A percentile compares a stretch with the other conserved stretches of the same genome.
phyloP scores from a whole-genome alignment of 2,329 filamentous ascomycete species.

The Talaromyces sp. region DNA sequence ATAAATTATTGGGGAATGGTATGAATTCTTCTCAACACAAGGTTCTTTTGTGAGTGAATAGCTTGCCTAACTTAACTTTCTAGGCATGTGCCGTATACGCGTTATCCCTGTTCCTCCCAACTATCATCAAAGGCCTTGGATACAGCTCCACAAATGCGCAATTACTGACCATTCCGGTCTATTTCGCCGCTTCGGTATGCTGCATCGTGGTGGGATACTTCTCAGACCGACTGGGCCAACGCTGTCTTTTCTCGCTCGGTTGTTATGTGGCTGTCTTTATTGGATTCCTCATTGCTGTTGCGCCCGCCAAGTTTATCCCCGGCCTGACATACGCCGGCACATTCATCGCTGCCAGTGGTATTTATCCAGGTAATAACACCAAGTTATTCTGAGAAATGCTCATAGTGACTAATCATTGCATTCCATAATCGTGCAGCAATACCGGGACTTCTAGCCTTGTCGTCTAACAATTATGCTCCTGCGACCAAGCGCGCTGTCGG shows the following conservation, averaged over 20 bases:
- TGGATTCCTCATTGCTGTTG: slow-evolving; percentile 11
- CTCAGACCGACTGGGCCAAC: slow-evolving; percentile 4
- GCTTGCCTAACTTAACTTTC: too few species aligned
- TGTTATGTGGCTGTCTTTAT: slow-evolving; percentile 5
- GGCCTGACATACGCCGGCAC: slow-evolving; percentile 11
- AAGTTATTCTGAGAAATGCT: not conserved
- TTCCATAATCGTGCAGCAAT: slow-evolving; percentile 1
- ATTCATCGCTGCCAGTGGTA: slow-evolving; percentile 11
- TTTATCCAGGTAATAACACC: slow-evolving; percentile 6
- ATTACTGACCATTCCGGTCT: slow-evolving; percentile 30
- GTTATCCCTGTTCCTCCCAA: slow-evolving; percentile 22
- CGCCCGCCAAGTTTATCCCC: slow-evolving; percentile 5
- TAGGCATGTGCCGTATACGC: slow-evolving; percentile 19
- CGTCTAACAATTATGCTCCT: slow-evolving; percentile 10
- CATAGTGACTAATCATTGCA: not conserved
- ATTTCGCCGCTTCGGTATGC: slow-evolving; percentile 24
- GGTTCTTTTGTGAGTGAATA: too few species aligned
- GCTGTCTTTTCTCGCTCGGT: slow-evolving; percentile 6
- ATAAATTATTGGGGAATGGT: slow-evolving; percentile 12
- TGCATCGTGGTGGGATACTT: slow-evolving; percentile 8
- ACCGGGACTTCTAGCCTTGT: slow-evolving; percentile 5
- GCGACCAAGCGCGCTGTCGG: slow-evolving; percentile 10
- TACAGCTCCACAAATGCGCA: slow-evolving; percentile 25
- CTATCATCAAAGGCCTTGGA: slow-evolving; percentile 29
- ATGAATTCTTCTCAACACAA: not conserved